Conservation (phyloP, 2,329 filamentous ascomycete species). For the Fusarium irregulare region DNA sequence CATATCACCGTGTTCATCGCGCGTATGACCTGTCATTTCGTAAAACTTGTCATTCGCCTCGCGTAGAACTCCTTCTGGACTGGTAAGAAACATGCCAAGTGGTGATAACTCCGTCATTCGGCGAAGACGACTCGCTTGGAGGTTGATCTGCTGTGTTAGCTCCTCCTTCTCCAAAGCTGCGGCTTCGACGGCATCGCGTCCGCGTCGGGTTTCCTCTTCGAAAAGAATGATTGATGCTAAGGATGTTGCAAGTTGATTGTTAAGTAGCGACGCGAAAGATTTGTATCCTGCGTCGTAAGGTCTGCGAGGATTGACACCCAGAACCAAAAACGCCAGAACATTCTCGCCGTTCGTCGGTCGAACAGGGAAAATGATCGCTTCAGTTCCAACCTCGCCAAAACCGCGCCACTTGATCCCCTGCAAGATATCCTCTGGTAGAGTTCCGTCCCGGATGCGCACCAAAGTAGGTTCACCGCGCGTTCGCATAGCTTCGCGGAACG, state of each 20-base stretch:
- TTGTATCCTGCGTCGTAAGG: slow-evolving; percentile 77
- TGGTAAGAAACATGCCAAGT: slow-evolving; percentile 54
- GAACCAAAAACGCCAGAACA: slow-evolving; percentile 72
- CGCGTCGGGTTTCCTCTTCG: slow-evolving; percentile 71
- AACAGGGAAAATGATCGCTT: slow-evolving; percentile 74
- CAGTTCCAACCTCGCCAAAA: slow-evolving; percentile 69
- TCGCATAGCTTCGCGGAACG: slow-evolving; percentile 54
- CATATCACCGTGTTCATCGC: slow-evolving; percentile 54
- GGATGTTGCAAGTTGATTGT: slow-evolving; percentile 67
- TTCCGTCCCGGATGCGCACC: slow-evolving; percentile 57
- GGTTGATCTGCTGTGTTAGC: slow-evolving; percentile 49
- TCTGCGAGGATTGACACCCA: slow-evolving; percentile 74
- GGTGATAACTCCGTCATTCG: slow-evolving; percentile 54
- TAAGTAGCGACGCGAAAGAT: slow-evolving; percentile 62
- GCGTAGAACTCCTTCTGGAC: slow-evolving; percentile 54
- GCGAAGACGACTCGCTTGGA: slow-evolving; percentile 52
- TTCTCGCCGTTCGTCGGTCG: slow-evolving; percentile 72
- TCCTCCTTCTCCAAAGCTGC: slow-evolving; percentile 51
- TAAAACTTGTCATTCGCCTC: slow-evolving; percentile 61
- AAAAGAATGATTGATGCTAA: slow-evolving; percentile 73
- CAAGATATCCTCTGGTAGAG: slow-evolving; percentile 67
- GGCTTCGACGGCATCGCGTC: slow-evolving; percentile 50
- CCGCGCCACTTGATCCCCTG: slow-evolving; percentile 69
- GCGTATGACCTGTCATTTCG: slow-evolving; percentile 57
- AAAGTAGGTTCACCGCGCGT: slow-evolving; percentile 50